These are phyloP conservation scores for Neoboletus brunneissimus DNA, from an alignment of 768 basidiomycete genomes.

Conservation along the genomic window DNA sequence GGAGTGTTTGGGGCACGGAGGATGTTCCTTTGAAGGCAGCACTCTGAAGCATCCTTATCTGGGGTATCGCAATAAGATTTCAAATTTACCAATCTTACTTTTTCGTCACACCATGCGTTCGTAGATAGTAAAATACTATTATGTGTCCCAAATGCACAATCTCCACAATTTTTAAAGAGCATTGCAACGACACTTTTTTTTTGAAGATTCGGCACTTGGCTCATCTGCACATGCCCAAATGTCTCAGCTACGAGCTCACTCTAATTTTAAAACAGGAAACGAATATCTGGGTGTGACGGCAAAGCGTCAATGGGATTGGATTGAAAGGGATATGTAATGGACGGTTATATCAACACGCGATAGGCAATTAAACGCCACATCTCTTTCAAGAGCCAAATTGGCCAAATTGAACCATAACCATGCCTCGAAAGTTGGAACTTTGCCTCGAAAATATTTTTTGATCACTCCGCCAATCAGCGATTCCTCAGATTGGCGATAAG, in stretches of 20 bases:
- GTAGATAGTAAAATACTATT: not conserved
- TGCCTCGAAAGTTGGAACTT: not conserved
- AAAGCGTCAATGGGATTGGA: not conserved
- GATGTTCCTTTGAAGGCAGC: slow-evolving; percentile 4
- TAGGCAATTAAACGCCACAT: slow-evolving; percentile 26
- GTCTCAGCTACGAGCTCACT: not conserved
- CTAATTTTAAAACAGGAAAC: not conserved
- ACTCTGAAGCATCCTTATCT: slow-evolving; percentile 5
- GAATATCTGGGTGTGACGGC: not conserved
- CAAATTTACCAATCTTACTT: not conserved
- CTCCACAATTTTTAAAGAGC: not conserved
- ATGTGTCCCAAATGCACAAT: not conserved
- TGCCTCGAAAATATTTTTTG: slow-evolving; percentile 1
- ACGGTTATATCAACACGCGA: not conserved
- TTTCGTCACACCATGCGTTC: not conserved
- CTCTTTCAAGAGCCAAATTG: slow-evolving; percentile 13
- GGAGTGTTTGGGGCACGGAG: slow-evolving; percentile 53
- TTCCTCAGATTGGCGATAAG: slow-evolving; percentile 1
- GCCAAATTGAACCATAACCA: slow-evolving; percentile 9
- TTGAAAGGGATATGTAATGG: not conserved
- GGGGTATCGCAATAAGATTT: not conserved
- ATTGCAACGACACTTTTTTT: not conserved
- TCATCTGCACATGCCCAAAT: not conserved
- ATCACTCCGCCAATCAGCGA: not conserved
- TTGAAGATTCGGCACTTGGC: not conserved